phyloP scores from a whole-genome alignment of 495 filamentous ascomycete species.

The Mytilinidion resinicola region DNA sequence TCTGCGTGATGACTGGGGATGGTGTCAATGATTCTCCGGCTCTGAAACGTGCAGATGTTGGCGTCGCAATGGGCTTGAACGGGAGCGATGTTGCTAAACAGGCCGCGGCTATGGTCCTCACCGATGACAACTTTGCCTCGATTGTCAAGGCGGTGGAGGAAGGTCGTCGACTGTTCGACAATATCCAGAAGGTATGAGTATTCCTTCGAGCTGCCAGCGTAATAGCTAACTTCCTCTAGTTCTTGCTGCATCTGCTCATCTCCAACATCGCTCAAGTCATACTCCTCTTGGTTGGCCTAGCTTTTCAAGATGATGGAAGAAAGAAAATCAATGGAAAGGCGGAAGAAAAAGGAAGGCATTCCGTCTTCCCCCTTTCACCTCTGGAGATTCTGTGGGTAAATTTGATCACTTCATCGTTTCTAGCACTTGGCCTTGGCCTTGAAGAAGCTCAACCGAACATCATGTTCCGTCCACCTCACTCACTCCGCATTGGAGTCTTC shows the following conservation, averaged over 20 bases:
- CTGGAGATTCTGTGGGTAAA: constrained; percentile 75
- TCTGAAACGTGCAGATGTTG: constrained; percentile 68
- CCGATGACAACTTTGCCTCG: constrained; percentile 76
- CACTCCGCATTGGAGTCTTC: constrained; percentile 60
- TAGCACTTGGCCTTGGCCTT: constrained; percentile 64
- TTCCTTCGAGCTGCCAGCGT: constrained; percentile 1
- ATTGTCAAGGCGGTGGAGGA: constrained; percentile 70
- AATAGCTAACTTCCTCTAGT: constrained; percentile 40
- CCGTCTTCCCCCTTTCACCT: constrained; percentile 68
- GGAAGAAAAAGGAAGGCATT: constrained; percentile 37
- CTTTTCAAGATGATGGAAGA: constrained; percentile 52
- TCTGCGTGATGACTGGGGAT: constrained; percentile 74
- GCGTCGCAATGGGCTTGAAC: constrained; percentile 69
- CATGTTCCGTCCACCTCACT: constrained; percentile 66
- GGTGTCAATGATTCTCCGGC: constrained; percentile 79
- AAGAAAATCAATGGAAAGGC: no score
- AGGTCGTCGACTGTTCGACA: constrained; percentile 68
- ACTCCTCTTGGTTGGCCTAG: constrained; percentile 63
- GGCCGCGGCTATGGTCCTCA: constrained; percentile 67
- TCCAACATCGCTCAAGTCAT: constrained; percentile 73
- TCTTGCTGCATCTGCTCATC: constrained; percentile 65
- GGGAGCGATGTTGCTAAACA: constrained; percentile 76
- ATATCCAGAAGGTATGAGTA: constrained; percentile 55
- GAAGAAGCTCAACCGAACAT: constrained; percentile 59
- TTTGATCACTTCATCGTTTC: constrained; percentile 68